Base-by-base conservation (phyloP, 164 flowering plant genomes). In the Chimonanthus salicifolius region DNA sequence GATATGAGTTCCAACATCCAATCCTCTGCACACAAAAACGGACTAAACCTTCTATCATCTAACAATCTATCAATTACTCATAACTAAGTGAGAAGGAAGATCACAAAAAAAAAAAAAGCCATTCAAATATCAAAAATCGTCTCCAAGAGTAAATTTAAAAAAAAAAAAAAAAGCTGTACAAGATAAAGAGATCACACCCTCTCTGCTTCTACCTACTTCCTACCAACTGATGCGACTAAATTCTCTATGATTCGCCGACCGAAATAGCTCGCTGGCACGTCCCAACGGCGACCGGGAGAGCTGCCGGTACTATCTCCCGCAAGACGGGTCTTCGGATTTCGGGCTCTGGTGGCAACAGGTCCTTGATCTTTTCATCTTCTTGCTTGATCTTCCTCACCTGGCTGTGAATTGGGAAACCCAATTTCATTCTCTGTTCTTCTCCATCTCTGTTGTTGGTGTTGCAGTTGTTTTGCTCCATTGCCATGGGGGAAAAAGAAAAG, bases 231-330 rank as follows among this genome's bases (percentile, higher is more conserved):
- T 33, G 33, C 1, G 33, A 51, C 58, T 15, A 51, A 51, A 51
- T 51, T 8, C 15, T 15, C 75, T 72, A 71, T 15, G 72, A 82
- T 66, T 83, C 82, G 11, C 88, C 85, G 10, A 85, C 86, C 0
- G 85, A 83, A 71, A 89, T 85, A 49, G 85, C 75, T 46, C 15
- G 58, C 10, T 15, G 58, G 58, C 16, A 51, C 84, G 69, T 8
- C 94, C 94, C 18, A 90, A 72, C 4, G 94, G 88, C 49, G 88
- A 85, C 8, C 83, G 82, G 0, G 92, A 90, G 13, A 82, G 83
- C 13, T 81, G 84, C 13, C 84, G 80, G n/a, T n/a, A 48, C 78
- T 74, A 85, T 76, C 47, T 77, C 87, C 2, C 85, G 78, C 33
- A 82, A 63, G 45, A 77, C 85, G 0, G 79, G 78, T 10, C 70